Evolutionary conservation across 2,329 filamentous ascomycete species (phyloP).

Genomic region (Gnomoniopsis smithogilvyi): DNA sequence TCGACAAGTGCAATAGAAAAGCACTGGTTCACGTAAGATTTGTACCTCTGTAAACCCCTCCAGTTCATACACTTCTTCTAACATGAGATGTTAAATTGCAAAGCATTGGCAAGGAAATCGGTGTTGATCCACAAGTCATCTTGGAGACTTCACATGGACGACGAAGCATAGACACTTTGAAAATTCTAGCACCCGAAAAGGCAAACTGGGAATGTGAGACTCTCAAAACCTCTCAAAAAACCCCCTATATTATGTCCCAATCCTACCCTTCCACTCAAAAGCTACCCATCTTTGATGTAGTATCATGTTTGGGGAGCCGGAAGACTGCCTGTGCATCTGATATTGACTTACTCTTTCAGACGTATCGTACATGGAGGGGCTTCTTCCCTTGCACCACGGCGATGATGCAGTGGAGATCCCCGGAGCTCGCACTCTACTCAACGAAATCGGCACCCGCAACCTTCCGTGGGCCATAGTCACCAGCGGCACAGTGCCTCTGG

Average conservation of each 20-base stretch:
- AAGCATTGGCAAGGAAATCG: constrained; percentile 79
- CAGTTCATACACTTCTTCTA: constrained; percentile 1
- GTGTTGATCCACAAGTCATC: constrained; percentile 79
- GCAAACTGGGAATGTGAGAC: constrained; percentile 90
- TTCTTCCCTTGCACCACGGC: constrained; percentile 74
- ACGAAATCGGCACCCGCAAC: constrained; percentile 56
- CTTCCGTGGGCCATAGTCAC: constrained; percentile 86
- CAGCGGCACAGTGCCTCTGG: constrained; percentile 65
- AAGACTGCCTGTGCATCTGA: background rate
- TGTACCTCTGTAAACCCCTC: constrained; percentile 1
- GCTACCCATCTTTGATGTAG: background rate
- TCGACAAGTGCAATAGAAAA: constrained; percentile 74
- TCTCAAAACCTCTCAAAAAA: background rate
- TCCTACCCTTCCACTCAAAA: background rate
- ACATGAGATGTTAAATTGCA: background rate
- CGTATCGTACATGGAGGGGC: constrained; percentile 72
- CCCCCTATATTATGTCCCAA: background rate
- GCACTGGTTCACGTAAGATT: constrained; percentile 67
- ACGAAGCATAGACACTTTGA: constrained; percentile 81
- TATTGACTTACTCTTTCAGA: constrained; percentile 47
- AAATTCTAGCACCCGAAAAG: constrained; percentile 74
- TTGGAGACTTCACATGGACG: constrained; percentile 89
- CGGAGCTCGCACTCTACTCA: constrained; percentile 70
- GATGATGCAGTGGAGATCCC: constrained; percentile 80
- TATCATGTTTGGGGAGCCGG: background rate